Base-by-base conservation (phyloP, 176 grass and related monocot species). In the Echinochloa phyllopogon region DNA sequence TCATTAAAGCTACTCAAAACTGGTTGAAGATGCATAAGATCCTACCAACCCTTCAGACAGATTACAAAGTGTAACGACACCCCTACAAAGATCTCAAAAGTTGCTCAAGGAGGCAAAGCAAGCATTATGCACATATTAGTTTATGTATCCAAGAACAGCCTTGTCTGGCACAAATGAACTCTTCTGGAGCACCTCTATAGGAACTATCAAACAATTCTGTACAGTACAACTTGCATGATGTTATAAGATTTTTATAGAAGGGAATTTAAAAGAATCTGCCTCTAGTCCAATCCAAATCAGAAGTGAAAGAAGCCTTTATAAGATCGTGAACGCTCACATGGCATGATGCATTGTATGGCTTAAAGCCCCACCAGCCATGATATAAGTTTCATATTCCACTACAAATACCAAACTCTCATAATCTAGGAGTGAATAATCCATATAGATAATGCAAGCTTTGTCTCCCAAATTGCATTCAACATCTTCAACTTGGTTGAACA, bases 81-180 rank as follows among this genome's bases (percentile, higher is more conserved):
- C 25, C 57, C 76, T 20, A 66, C 45, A 64, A 42, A 75, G 77
- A 89, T 89, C 83, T 83, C 40, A 74, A 90, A 86, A 90, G 79
- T 86, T 66, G 70, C 47, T 86, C 39, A 73, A 65, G 75, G 77
- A 87, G 48, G 69, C 71, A 76, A 82, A 87, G 16, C 40, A 48
- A 73, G 17, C 10, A 45, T 37, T 82, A 50, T 49, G 37, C 41
- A 78, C 57, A 55, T 77, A 83, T 65, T 82, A 57, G 62, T 90
- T 84, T 78, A 90, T 42, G 65, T 48, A 83, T 67, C 79, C 79
- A 58, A 83, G 84, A 83, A 77, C 66, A 82, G 41, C 47, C 15
- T 73, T 90, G 88, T 90, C 83, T 72, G 47, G 65, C 78, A 90
- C 67, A 90, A 82, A 86, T 66, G 74, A 83, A 83, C 72, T 77